Evolutionary conservation across 345 rosid species (phyloP).

Genomic region (Populus ilicifolia): DNA sequence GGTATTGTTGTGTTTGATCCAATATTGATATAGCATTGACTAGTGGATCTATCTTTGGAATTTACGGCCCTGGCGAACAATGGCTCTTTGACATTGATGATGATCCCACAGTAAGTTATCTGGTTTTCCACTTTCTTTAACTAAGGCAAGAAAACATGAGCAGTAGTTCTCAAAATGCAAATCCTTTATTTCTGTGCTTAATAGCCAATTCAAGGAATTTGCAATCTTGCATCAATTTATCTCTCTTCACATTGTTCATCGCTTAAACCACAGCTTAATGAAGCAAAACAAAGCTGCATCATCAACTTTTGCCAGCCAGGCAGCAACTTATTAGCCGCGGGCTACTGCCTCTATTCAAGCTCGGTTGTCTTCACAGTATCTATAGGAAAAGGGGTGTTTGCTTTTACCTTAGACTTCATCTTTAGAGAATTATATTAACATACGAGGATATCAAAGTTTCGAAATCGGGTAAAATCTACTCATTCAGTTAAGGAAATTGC

Average conservation of each 20-base stretch:
- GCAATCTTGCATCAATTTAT: too few relatives aligned
- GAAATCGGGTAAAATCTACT: slow-evolving; percentile 22
- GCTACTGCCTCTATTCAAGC: slow-evolving; percentile 37
- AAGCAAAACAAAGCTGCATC: slow-evolving; percentile 30
- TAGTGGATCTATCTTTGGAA: too few relatives aligned
- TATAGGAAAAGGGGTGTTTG: slow-evolving; percentile 30
- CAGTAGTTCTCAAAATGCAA: too few relatives aligned
- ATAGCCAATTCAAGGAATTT: too few relatives aligned
- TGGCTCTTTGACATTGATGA: too few relatives aligned
- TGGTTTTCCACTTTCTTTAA: too few relatives aligned
- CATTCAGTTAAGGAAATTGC: slow-evolving; percentile 38
- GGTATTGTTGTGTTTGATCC: too few relatives aligned
- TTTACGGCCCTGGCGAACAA: too few relatives aligned
- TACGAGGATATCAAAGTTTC: slow-evolving; percentile 38
- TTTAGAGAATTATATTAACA: slow-evolving; percentile 32
- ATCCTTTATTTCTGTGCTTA: too few relatives aligned
- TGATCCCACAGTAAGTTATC: too few relatives aligned
- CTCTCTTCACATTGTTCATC: not conserved
- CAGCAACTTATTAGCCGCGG: slow-evolving; percentile 34
- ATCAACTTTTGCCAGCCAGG: slow-evolving; percentile 36
- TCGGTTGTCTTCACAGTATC: slow-evolving; percentile 36
- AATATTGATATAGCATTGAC: too few relatives aligned
- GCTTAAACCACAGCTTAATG: slow-evolving; percentile 23
- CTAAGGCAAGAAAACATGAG: too few relatives aligned
- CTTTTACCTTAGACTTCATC: slow-evolving; percentile 33